These are phyloP conservation scores for Crithidia brevicula DNA, from an alignment of 208 protist genomes.

Conservation along the genomic window DNA sequence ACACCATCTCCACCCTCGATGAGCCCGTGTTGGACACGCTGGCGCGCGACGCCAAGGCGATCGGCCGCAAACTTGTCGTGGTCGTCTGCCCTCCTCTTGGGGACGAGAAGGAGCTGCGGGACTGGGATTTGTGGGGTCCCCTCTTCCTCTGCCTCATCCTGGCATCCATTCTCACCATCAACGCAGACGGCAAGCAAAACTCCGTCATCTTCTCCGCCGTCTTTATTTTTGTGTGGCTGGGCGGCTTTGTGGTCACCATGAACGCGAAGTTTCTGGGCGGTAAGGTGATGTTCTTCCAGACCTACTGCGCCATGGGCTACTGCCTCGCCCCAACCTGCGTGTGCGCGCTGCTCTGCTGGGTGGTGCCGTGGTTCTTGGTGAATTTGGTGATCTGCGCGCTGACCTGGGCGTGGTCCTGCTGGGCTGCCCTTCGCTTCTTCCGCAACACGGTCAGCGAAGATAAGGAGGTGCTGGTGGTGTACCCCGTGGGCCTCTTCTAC, in stretches of 20 bases:
- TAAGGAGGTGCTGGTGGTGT: constrained; percentile 79
- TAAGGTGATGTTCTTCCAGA: constrained; percentile 94
- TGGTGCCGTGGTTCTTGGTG: constrained; percentile 39
- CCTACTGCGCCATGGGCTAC: constrained; percentile 95
- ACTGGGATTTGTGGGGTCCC: constrained; percentile 95
- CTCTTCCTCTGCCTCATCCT: constrained; percentile 90
- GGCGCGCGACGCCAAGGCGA: constrained; percentile 66
- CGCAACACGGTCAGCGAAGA: constrained; percentile 49
- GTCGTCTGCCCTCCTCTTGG: constrained; percentile 67
- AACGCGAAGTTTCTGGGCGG: constrained; percentile 94
- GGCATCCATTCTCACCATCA: constrained; percentile 62
- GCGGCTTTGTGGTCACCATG: constrained; percentile 86
- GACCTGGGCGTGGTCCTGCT: constrained; percentile 84
- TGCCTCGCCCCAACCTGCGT: constrained; percentile 89
- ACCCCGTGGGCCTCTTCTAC: constrained; percentile 94
- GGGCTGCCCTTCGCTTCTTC: constrained; percentile 93
- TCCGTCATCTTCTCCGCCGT: constrained; percentile 85
- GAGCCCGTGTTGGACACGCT: constrained; percentile 69
- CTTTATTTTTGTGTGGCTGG: constrained; percentile 92
- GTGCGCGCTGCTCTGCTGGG: constrained; percentile 45
- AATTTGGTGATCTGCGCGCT: constrained; percentile 61
- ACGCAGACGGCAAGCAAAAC: constrained; percentile 41
- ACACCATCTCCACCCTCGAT: constrained; percentile 65
- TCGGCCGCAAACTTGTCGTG: constrained; percentile 70
- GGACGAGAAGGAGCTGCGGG: constrained; percentile 51